Evolutionary conservation across 352 stramenopile species (phyloP), one percentile per base, ranked within the genome.

Genomic region (Peronospora destructor): DNA sequence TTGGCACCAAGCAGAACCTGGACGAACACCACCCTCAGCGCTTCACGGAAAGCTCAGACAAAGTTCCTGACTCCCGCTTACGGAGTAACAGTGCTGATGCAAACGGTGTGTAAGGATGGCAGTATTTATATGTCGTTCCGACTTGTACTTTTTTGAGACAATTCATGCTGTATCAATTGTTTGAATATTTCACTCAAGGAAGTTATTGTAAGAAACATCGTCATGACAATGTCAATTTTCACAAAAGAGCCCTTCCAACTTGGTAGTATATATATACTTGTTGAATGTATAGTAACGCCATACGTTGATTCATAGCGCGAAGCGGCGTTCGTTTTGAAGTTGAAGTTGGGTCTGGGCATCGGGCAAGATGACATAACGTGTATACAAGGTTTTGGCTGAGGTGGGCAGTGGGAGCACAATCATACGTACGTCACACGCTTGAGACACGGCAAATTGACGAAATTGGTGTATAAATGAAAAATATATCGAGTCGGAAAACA

Each of bases 1-100:
- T 83, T 37, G 73, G 66, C 40, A 83, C 71, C 6, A 84, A 82
- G 63, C 73, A 81, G 46, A 80, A 76, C 48, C 63, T 66, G 53
- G 63, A 85, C 57, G 73, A 80, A 30, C 81, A 75, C 37, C 69
- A 84, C 32, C 64, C 67, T 11, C 49, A 69, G 37, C 45, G 61
- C 56, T 61, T 60, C 38, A 54, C 58, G 56, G 44, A 69, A 56
- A 50, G 56, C 38, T 66, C 32, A 10, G 56, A 62, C 36, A 56
- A 41, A 25, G 13, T 13, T 36, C 38, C 53, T 11, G 32, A 39
- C 30, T 26, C 47, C 17, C 38, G 48, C 39, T 23, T 36, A 10
- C 37, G 53, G 32, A 59, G 41, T 32, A 57, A 50, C 12, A 66
- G 56, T 38, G 44, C 14, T 19, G 40, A 16, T 19, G 38, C 13